Base-by-base conservation (phyloP, 495 filamentous ascomycete genomes). In the Lindgomyces ingoldianus region DNA sequence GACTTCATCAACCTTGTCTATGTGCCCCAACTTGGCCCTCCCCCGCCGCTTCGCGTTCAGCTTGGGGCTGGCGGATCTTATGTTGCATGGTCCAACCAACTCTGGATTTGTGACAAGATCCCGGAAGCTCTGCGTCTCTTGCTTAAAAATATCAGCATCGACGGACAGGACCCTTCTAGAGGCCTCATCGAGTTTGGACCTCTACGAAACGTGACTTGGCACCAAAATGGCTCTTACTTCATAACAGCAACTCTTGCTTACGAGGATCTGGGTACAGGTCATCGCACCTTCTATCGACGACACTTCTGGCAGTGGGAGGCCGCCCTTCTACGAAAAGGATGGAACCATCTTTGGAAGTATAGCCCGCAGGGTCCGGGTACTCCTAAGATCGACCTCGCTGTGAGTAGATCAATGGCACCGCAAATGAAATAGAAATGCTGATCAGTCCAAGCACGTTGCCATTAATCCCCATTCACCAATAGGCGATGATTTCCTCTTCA, bases 401-500 rank as follows among this genome's bases (percentile, higher is more conserved):
- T 60, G 27, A 36, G 56, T 47, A n/a, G 3, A 39, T 19, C 3
- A n/a, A n/a, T n/a, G n/a, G n/a, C n/a, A n/a, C n/a, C n/a, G n/a
- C n/a, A n/a, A n/a, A n/a, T n/a, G n/a, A n/a, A n/a, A n/a, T n/a
- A n/a, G n/a, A n/a, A n/a, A n/a, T n/a, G n/a, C n/a, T n/a, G n/a
- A n/a, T n/a, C n/a, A 47, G 14, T 33, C 16, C 12, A 19, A 62
- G 59, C 36, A 62, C 30, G 59, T 27, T 11, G 18, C 47, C 33
- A 62, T 62, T n/a, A 21, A 62, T 27, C 47, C 59, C n/a, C 49
- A 62, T 25, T 29, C 30, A 12, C 3, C 47, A 16, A 22, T n/a
- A 1, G 29, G 48, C 22, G 49, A 62, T 24, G 1, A 29, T 1
- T 62, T 44, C 30, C 48, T 53, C 11, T 62, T 62, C 59, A 53